Percentiles rank a stretch among this genome's conserved stretches.
These are phyloP conservation scores for Colletotrichum horii DNA, from an alignment of 2,329 filamentous ascomycete genomes.

Conservation along the genomic window DNA sequence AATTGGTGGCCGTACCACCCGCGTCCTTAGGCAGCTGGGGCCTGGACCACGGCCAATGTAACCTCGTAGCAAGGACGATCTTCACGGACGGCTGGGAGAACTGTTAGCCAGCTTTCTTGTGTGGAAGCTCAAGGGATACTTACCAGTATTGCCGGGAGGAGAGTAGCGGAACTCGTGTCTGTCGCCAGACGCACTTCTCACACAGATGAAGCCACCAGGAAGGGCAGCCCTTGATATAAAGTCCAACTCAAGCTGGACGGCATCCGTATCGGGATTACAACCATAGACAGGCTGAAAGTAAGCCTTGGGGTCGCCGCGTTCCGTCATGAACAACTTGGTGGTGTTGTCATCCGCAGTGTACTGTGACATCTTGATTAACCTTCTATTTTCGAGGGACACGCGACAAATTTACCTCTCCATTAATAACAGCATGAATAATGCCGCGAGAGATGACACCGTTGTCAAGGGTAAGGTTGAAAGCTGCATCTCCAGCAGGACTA, in stretches of 20 bases:
- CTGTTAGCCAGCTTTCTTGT: background rate
- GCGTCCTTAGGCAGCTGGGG: background rate
- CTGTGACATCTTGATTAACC: slow-evolving; percentile 24
- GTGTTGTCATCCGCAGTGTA: slow-evolving; percentile 48
- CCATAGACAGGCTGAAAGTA: slow-evolving; percentile 44
- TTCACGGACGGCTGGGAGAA: background rate
- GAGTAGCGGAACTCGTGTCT: slow-evolving; percentile 48
- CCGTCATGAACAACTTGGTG: slow-evolving; percentile 53
- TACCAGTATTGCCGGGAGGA: slow-evolving; percentile 42
- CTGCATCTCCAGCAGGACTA: slow-evolving; percentile 38
- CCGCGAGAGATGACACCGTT: slow-evolving; percentile 37
- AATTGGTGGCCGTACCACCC: background rate
- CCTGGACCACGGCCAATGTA: background rate
- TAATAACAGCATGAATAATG: slow-evolving; percentile 43
- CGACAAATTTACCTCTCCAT: slow-evolving; percentile 42
- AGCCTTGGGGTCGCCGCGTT: slow-evolving; percentile 45
- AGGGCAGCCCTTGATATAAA: slow-evolving; percentile 35
- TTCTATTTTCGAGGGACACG: background rate
- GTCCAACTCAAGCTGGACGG: slow-evolving; percentile 39
- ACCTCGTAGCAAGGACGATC: slow-evolving; percentile 9
- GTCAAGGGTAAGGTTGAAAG: slow-evolving; percentile 40
- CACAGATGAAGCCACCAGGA: slow-evolving; percentile 43
- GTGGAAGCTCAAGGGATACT: background rate
- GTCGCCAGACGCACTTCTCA: slow-evolving; percentile 39
- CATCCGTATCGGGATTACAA: slow-evolving; percentile 46